Evolutionary conservation across 257 asterid genomes (phyloP).

Genomic region (Paulownia fortunei): DNA sequence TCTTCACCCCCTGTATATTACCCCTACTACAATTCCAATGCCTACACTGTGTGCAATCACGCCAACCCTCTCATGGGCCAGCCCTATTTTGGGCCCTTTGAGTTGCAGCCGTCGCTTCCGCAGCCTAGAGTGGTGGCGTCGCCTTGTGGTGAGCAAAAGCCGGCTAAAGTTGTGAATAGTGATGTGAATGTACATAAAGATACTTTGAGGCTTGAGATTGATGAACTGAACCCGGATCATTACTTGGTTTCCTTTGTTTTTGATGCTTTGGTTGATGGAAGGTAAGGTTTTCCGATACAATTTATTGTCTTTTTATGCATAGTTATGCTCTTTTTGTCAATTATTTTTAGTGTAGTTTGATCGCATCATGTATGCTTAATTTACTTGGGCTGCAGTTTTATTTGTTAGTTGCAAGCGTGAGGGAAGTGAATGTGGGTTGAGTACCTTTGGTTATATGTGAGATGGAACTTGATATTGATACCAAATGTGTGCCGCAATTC

Average conservation of each 20-base stretch:
- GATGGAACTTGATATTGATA: slow-evolving; percentile 11
- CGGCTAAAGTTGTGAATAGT: slow-evolving; percentile 61
- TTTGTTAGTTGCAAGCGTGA: not conserved
- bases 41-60: slow-evolving; percentile 48
- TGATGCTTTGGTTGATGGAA: slow-evolving; percentile 92
- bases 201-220: slow-evolving; percentile 66
- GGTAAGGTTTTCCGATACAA: slow-evolving; percentile 46
- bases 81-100: slow-evolving; percentile 51
- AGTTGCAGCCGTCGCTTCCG: slow-evolving; percentile 33
- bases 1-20: slow-evolving; percentile 42
- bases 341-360: slow-evolving; percentile 8
- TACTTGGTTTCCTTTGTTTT: slow-evolving; percentile 80
- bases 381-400: slow-evolving; percentile 10
- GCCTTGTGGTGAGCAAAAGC: slow-evolving; percentile 42
- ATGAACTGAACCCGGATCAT: slow-evolving; percentile 55
- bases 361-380: slow-evolving; percentile 15
- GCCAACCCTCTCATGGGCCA: slow-evolving; percentile 52
- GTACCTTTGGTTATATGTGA: not conserved
- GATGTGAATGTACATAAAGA: slow-evolving; percentile 86
- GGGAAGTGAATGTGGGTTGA: slow-evolving; percentile 12
- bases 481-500: slow-evolving; percentile 8
- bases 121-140: slow-evolving; percentile 36
- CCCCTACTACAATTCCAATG: slow-evolving; percentile 45
- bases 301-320: not conserved
- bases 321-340: not conserved